Evolutionary conservation across 352 stramenopile species (phyloP).

Genomic region (Globisporangium lucens): DNA sequence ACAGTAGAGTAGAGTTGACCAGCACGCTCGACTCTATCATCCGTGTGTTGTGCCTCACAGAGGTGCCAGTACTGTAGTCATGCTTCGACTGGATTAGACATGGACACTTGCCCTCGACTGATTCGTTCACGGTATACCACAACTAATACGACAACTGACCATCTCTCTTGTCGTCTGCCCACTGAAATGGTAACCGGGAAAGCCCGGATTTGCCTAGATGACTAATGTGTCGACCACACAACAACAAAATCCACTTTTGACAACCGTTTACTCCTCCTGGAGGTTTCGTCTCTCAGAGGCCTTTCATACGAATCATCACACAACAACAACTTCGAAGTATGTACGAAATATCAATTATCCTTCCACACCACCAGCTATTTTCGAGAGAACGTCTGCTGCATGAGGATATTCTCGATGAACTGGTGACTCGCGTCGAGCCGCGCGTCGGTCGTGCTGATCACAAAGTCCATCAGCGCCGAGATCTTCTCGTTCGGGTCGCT

Average conservation of each 20-base stretch:
- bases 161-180: background rate
- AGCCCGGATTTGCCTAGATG: background rate
- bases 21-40: background rate
- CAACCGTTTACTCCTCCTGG: background rate
- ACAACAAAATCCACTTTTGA: background rate
- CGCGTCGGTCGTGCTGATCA: conserved; percentile 15
- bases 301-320: background rate
- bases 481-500: conserved; percentile 13
- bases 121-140: background rate
- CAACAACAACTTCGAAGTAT: too few species aligned
- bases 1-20: background rate
- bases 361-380: too few species aligned
- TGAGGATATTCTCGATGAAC: conserved; percentile 19
- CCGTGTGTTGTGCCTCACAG: too few species aligned
- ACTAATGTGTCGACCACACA: background rate
- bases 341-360: too few species aligned
- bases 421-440: conserved; percentile 15
- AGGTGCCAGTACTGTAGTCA: background rate
- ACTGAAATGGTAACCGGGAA: background rate
- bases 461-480: conserved; percentile 18
- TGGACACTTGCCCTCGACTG: background rate
- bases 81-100: background rate
- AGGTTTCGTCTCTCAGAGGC: background rate
- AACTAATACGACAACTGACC: background rate
- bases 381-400: background rate